Percentiles rank a stretch among this genome's conserved stretches.
These are phyloP conservation scores for Thermothelomyces thermophilus DNA, from an alignment of 2,329 filamentous ascomycete species.

Conservation along the genomic window DNA sequence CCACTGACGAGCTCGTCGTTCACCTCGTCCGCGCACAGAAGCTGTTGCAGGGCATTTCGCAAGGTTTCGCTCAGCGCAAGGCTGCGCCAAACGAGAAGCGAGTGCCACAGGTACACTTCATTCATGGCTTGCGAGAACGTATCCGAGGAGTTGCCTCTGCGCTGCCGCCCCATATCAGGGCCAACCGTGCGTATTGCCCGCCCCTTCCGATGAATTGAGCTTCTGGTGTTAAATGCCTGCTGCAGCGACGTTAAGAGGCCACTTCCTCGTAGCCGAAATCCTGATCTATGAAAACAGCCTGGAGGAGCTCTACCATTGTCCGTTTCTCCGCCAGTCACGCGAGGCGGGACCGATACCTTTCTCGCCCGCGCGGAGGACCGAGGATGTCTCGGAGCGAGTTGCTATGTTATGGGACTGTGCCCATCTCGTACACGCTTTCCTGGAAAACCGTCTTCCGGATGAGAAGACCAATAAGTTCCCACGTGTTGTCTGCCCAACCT, in stretches of 20 bases:
- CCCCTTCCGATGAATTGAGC: not conserved
- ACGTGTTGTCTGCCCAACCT: conserved; percentile 37
- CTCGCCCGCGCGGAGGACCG: not conserved
- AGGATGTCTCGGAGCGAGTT: conserved; percentile 33
- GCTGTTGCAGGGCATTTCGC: conserved; percentile 41
- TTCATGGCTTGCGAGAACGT: conserved; percentile 40
- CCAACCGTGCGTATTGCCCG: conserved; percentile 22
- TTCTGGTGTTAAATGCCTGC: not conserved
- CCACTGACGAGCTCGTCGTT: conserved; percentile 39
- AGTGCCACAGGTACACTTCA: conserved; percentile 35
- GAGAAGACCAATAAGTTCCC: conserved; percentile 28
- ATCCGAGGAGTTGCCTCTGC: conserved; percentile 35
- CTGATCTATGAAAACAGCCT: conserved; percentile 43
- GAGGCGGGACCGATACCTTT: not conserved
- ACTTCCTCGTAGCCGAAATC: conserved; percentile 40
- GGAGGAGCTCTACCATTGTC: conserved; percentile 28
- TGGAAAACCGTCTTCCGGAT: conserved; percentile 28
- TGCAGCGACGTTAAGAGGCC: conserved; percentile 34
- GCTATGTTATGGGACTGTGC: conserved; percentile 42
- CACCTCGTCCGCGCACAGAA: conserved; percentile 43
- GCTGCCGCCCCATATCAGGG: conserved; percentile 31
- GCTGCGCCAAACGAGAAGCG: conserved; percentile 22
- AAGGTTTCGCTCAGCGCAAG: conserved; percentile 32
- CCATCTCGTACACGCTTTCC: conserved; percentile 35
- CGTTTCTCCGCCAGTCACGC: not conserved